Conservation (phyloP, 2,329 filamentous ascomycete genomes). For the Neonectria neomacrospora region DNA sequence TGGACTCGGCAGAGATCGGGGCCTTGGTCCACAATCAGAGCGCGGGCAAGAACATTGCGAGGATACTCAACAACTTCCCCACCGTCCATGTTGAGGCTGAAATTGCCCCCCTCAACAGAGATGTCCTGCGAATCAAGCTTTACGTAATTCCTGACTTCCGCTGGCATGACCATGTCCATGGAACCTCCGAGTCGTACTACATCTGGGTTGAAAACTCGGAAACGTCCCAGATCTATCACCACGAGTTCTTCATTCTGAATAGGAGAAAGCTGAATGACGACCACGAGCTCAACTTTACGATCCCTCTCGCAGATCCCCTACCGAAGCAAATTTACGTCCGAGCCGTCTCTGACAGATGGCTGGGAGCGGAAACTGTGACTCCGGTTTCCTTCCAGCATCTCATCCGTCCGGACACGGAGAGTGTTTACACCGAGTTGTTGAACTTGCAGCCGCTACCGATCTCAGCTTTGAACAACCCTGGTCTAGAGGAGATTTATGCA, state of each 20-base stretch:
- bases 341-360: constrained; percentile 93
- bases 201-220: constrained; percentile 99
- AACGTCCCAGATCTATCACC: constrained; percentile 96
- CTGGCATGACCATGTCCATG: constrained; percentile 95
- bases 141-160: constrained; percentile 88
- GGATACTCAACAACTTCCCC: constrained; percentile 89
- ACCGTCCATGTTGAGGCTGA: constrained; percentile 91
- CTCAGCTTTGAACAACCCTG: constrained; percentile 85
- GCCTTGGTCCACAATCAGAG: constrained; percentile 89
- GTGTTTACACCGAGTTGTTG: constrained; percentile 93
- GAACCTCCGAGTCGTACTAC: constrained; percentile 95
- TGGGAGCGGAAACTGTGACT: constrained; percentile 94
- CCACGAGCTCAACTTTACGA: constrained; percentile 98
- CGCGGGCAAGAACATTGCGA: constrained; percentile 84
- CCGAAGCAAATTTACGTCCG: constrained; percentile 97
- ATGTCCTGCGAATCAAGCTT: constrained; percentile 91
- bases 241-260: constrained; percentile 95
- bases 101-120: constrained; percentile 93
- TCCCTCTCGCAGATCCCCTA: constrained; percentile 90
- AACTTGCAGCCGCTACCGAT: constrained; percentile 92
- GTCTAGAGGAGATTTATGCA: constrained; percentile 87
- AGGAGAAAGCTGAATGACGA: constrained; percentile 91
- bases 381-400: constrained; percentile 98
- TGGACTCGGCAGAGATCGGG: constrained; percentile 93
- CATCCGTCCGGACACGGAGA: constrained; percentile 96